Evolutionary conservation across 2,329 filamentous ascomycete genomes (phyloP), one percentile per base, ranked within the genome.

Genomic region (Ceratocystiopsis minuta): DNA sequence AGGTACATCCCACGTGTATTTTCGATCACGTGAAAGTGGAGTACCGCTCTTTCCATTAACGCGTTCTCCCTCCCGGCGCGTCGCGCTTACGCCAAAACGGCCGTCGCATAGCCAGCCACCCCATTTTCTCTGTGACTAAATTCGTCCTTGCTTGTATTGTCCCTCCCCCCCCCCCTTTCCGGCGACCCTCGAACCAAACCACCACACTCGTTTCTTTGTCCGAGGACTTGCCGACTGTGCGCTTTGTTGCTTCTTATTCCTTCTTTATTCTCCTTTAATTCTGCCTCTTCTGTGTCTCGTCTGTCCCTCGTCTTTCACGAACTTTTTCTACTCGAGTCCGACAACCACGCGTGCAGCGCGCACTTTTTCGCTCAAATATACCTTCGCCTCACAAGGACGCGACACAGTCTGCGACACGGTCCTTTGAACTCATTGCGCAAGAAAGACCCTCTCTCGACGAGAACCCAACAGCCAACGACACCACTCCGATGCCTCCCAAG

Each of bases 401-500:
- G 6, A 11, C 6, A 32, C 7, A 20, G 31, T 34, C 20, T 34
- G 38, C 16, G 16, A 34, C 17, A 20, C 16, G 3, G 16, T 11
- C 7, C 5, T 17, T n/a, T 31, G 37, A 15, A 14, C 18, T 18
- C 38, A 34, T 11, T 10, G 5, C 16, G 15, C 35, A 13, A 10
- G 20, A 24, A n/a, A n/a, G 4, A 7, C 36, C 12, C 36, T 20
- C 36, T 28, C 24, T 28, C 9, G 9, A 28, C 24, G 24, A 28
- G 24, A 9, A 6, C 24, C 9, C 11, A 6, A 14, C 13, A 6
- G 6, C 9, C 11, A 6, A 14, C 13, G 10, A 31, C 15, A 20
- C 7, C 24, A 28, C 24, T 28, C 24, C 38, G 40, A 47, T 47
- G 46, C 37, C 46, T 34, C 46, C 44, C 15, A 38, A 40, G 17